Conservation (phyloP, 768 basidiomycete species). For the Hydnomerulius pinastri region DNA sequence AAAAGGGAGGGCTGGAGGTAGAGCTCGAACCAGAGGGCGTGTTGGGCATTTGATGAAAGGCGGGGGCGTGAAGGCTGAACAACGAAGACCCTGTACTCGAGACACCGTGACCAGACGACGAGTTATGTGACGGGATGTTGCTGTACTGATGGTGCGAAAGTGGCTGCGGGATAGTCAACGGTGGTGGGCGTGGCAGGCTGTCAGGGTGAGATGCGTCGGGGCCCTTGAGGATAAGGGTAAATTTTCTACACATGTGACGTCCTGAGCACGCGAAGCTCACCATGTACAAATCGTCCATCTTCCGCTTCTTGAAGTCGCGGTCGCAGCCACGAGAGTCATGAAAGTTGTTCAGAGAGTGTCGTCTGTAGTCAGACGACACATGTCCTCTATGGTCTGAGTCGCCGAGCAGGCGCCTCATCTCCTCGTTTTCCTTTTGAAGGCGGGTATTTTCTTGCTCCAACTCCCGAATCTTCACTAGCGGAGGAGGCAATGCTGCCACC, state of each 20-base stretch:
- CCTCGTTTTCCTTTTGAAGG: conserved; percentile 72
- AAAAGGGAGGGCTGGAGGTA: conserved; percentile 80
- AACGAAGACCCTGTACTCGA: conserved; percentile 42
- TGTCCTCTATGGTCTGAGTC: conserved; percentile 44
- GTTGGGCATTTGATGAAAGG: conserved; percentile 64
- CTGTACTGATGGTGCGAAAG: conserved; percentile 51
- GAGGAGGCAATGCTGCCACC: conserved; percentile 70
- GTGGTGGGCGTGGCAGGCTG: conserved; percentile 46
- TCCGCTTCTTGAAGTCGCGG: conserved; percentile 64
- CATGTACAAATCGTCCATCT: conserved; percentile 61
- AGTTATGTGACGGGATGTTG: conserved; percentile 39
- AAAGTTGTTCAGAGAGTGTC: conserved; percentile 47
- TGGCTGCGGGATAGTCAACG: conserved; percentile 63
- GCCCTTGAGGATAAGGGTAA: conserved; percentile 34
- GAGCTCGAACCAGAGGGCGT: conserved; percentile 73
- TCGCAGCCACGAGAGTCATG: conserved; percentile 52
- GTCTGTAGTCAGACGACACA: conserved; percentile 47
- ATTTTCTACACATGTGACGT: neutral
- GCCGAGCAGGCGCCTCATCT: conserved; percentile 65
- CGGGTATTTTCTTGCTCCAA: conserved; percentile 79
- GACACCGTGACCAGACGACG: conserved; percentile 41
- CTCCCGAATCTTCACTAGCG: conserved; percentile 74
- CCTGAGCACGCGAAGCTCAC: conserved; percentile 31
- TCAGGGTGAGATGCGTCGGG: conserved; percentile 46
- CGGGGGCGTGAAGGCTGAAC: conserved; percentile 55